Evolutionary conservation across 2,329 filamentous ascomycete genomes (phyloP), one percentile per base, ranked within the genome.

Genomic region (Hawksworthiomyces lignivorus): DNA sequence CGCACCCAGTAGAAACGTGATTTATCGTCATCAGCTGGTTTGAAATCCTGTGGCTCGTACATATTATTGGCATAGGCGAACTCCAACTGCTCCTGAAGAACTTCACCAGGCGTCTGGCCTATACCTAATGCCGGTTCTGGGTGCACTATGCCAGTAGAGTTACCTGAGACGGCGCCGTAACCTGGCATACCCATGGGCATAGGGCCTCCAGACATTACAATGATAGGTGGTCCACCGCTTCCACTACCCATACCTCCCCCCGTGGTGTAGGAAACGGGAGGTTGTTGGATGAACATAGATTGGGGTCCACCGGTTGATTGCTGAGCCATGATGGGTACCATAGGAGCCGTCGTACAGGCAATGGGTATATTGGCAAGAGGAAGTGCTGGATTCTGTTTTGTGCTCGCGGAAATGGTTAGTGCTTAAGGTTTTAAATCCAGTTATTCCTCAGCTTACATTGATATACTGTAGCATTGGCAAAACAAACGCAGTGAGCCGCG

Each of bases 1-100:
- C 75, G 72, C 52, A 73, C 68, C 62, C 70, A 75, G 62, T 81
- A 82, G 62, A 75, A 72, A 48, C 76, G 74, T 33, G 66, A 67
- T 29, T 72, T 70, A 58, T 80, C 71, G 49, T 77, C 70, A 53
- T 81, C 77, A 17, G 69, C 67, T 3, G 78, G 78, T 59, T 78
- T 75, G 55, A 80, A 77, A 51, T 80, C 75, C 63, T 81, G 76
- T 14, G 73, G 69, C 56, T 76, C 69, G 49, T 71, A 68, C 50
- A 72, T 61, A 50, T 65, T 64, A 56, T 71, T 72, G 48, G 62
- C 57, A 46, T 67, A 54, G n/a, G 71, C 69, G 48, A 72, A 67
- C 51, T 71, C 61, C 33, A 67, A 56, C 54, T 72, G 68, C 44
- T 70, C 65, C 17, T 67, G 55, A 26, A 63, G 59, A 33, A 70